Evolutionary conservation across 768 basidiomycete species (phyloP), one percentile per base, ranked within the genome.

Genomic region (Boletales sp.): DNA sequence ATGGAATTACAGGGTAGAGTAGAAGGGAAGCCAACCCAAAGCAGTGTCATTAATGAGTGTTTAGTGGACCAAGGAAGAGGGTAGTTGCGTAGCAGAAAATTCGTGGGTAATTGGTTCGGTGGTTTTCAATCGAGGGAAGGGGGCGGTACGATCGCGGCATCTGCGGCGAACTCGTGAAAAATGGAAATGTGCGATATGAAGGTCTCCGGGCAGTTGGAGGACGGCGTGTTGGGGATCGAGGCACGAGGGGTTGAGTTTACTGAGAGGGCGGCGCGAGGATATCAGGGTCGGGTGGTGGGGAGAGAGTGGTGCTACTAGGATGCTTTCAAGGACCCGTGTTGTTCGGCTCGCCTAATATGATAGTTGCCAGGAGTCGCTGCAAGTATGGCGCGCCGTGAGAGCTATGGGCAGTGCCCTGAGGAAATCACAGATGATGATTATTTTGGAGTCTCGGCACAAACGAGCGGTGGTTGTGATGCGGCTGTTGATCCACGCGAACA

Each of bases 141-240:
- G 40, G 27, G 47, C 35, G 44, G 43, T 43, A 43, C 42, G 21
- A 49, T 63, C 42, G 60, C 53, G 61, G 57, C 31, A 51, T 42
- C 35, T 59, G 52, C 37, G 59, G 56, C 42, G 49, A 47, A 31
- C 36, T 32, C 24, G 52, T 54, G 52, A 37, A 55, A 48, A 61
- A 42, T 21, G 51, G 47, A 40, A 24, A 47, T 34, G 35, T 49
- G 45, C 30, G 44, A 19, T 31, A 32, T 8, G 40, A 51, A 34
- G 31, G 47, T 37, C 5, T 18, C 14, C n/a, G 35, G 31, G 10
- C 34, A 15, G 12, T 34, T 5, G 15, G 35, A 32, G 17, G 29
- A 35, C 29, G 49, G 55, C 39, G 35, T 30, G 43, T 31, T 30
- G 10, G 42, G 30, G 31, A 37, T 31, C 17, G 51, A 48, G 55